phyloP scores from a whole-genome alignment of 2,329 filamentous ascomycete genomes.

The Zymoseptoria pseudotritici region DNA sequence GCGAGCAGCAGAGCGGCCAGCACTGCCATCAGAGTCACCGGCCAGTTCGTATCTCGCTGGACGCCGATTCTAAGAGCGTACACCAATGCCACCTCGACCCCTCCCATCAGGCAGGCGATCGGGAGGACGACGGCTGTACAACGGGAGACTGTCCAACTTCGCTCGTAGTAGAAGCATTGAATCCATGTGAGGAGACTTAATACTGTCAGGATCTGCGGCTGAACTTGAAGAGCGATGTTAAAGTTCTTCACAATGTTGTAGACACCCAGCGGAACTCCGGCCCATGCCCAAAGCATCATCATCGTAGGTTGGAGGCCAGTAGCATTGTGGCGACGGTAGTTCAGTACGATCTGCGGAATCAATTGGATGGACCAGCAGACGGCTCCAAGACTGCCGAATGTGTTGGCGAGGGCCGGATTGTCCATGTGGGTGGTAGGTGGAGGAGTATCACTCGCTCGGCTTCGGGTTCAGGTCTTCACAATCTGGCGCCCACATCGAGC shows the following conservation, averaged over 20 bases:
- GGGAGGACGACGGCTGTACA: constrained; percentile 44
- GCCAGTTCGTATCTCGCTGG: constrained; percentile 47
- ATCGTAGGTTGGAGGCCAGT: constrained; percentile 59
- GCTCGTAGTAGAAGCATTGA: constrained; percentile 50
- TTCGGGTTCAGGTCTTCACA: not conserved
- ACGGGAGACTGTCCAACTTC: constrained; percentile 48
- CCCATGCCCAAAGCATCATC: constrained; percentile 66
- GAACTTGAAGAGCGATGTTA: constrained; percentile 48
- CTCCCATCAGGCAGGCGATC: constrained; percentile 52
- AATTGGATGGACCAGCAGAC: constrained; percentile 63
- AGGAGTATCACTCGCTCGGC: not conserved
- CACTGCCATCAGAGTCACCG: constrained; percentile 58
- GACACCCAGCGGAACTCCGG: constrained; percentile 59
- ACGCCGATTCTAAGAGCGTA: constrained; percentile 46
- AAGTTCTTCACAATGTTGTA: constrained; percentile 50
- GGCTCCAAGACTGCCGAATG: constrained; percentile 53
- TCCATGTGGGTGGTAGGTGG: constrained; percentile 4
- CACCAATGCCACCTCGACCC: constrained; percentile 53
- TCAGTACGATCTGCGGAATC: constrained; percentile 62
- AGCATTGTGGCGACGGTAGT: constrained; percentile 59
- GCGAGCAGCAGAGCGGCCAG: constrained; percentile 57
- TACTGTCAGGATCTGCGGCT: constrained; percentile 49
- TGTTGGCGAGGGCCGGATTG: constrained; percentile 39
- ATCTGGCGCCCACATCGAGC: not conserved
- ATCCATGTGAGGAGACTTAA: constrained; percentile 49